Base-by-base conservation (phyloP, 352 stramenopile species). In the Phytophthora melonis region DNA sequence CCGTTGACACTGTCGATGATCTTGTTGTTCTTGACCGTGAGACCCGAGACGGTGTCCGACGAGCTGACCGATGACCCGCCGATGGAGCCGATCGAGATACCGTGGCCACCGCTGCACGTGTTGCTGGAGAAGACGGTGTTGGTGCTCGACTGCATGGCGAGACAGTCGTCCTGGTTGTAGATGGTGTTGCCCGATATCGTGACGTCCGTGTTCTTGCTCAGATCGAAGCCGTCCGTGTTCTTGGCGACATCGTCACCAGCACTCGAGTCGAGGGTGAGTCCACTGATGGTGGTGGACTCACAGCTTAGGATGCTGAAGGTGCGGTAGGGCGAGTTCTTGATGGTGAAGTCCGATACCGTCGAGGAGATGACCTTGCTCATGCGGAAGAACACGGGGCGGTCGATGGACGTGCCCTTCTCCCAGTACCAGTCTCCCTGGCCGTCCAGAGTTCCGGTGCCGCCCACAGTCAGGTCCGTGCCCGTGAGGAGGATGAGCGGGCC, bases 391-490 rank as follows among this genome's bases (percentile, higher is more conserved):
- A 78, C 72, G 0, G 76, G 76, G 1, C 68, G 60, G 2, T 41
- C 70, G 60, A 80, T 64, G 3, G 54, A 72, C n/a, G 50, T 45
- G 25, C 67, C 68, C 41, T 82, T 64, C 21, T 74, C 66, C 75
- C 75, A 82, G 67, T 76, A 83, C 72, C 67, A 78, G 45, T 45
- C 30, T 5, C 76, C 72, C 55, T 83, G 72, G 16, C 76, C 76
- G 13, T 83, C 73, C 1, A 83, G 67, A 4, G 69, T 80, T 1
- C 76, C 76, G 1, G 71, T 23, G 19, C 75, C 75, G 3, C 54
- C 41, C 3, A 82, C 68, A 18, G 66, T 77, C 2, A 82, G 45
- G 13, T 70, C 62, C 0, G 53, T 70, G 16, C 70, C 75, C 9
- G 66, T 70, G 5, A 81, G 52, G 3, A 70, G 45, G 8, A 80